A percentile compares a stretch with the other conserved stretches of the same genome.
Conservation (phyloP, 2,329 filamentous ascomycete genomes). For the Chaetomium olivaceum region DNA sequence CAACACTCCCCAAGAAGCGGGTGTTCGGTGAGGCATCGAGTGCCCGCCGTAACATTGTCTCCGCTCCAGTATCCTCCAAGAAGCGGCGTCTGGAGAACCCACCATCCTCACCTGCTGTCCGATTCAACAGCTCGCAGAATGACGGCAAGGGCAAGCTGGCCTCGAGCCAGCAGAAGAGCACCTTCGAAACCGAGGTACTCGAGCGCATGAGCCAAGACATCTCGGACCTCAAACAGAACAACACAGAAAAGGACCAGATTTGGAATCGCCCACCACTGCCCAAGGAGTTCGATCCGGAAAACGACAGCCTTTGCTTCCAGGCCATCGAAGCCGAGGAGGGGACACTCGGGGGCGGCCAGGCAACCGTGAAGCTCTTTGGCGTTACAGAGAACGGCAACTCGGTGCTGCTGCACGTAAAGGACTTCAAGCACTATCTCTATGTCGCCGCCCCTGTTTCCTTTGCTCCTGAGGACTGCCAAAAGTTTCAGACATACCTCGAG, state of each 20-base stretch:
- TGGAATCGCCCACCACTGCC: slow-evolving; percentile 67
- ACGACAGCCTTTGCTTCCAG: slow-evolving; percentile 81
- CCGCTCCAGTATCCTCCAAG: slow-evolving; percentile 64
- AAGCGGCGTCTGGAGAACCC: slow-evolving; percentile 76
- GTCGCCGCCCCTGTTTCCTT: slow-evolving; percentile 85
- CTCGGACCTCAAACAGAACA: slow-evolving; percentile 77
- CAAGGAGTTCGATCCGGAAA: slow-evolving; percentile 54
- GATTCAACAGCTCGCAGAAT: slow-evolving; percentile 64
- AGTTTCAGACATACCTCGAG: slow-evolving; percentile 81
- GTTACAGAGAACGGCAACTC: slow-evolving; percentile 84
- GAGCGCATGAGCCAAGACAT: slow-evolving; percentile 97
- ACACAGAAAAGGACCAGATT: slow-evolving; percentile 88
- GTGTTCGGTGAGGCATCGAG: slow-evolving; percentile 69
- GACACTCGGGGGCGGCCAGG: slow-evolving; percentile 70
- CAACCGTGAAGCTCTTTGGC: slow-evolving; percentile 88
- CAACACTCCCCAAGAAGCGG: slow-evolving; percentile 68
- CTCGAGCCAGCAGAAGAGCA: slow-evolving; percentile 81
- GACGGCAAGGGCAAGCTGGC: slow-evolving; percentile 56
- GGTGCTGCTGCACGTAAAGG: slow-evolving; percentile 89
- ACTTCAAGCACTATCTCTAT: slow-evolving; percentile 95
- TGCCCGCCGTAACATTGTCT: slow-evolving; percentile 59
- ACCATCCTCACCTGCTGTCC: slow-evolving; percentile 56
- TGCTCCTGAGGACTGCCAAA: slow-evolving; percentile 71
- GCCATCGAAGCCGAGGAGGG: slow-evolving; percentile 96
- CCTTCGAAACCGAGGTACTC: slow-evolving; percentile 90